phyloP scores from a whole-genome alignment of 2,329 filamentous ascomycete genomes.

The Talaromyces islandicus region DNA sequence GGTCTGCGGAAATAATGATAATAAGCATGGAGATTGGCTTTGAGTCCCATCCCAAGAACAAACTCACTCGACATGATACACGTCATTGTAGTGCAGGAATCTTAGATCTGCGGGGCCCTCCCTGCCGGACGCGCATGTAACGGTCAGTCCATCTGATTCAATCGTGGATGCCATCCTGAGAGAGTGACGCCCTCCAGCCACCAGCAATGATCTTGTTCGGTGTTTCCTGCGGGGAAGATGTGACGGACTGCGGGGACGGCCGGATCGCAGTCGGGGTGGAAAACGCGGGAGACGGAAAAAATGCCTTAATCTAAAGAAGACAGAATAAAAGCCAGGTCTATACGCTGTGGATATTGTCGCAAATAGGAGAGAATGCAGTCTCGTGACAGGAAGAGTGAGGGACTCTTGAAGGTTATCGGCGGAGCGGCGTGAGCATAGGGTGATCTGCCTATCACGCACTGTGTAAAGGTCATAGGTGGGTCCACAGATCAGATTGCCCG shows the following conservation, averaged over 20 bases:
- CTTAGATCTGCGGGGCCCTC: slow-evolving; percentile 61
- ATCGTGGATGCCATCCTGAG: slow-evolving; percentile 8
- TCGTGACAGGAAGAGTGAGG: neutral
- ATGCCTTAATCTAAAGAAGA: neutral
- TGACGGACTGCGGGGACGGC: neutral
- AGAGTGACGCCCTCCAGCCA: neutral
- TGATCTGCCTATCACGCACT: neutral
- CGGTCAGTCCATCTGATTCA: slow-evolving; percentile 29
- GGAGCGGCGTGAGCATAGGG: neutral
- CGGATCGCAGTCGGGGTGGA: neutral
- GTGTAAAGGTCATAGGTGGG: neutral
- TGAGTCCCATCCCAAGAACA: neutral
- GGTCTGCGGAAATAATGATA: slow-evolving; percentile 23
- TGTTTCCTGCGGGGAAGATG: neutral
- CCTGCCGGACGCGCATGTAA: slow-evolving; percentile 39
- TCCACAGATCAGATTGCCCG: neutral
- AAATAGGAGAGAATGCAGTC: neutral
- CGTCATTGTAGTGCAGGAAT: slow-evolving; percentile 88
- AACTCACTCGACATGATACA: slow-evolving; percentile 73
- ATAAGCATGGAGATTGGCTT: neutral
- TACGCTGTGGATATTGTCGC: neutral
- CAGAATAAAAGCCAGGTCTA: neutral
- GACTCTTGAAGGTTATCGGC: neutral
- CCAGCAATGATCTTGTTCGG: neutral
- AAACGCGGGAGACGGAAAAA: neutral